These are phyloP conservation scores for Zarea fungicola DNA, from an alignment of 2,329 filamentous ascomycete species.

Conservation along the genomic window DNA sequence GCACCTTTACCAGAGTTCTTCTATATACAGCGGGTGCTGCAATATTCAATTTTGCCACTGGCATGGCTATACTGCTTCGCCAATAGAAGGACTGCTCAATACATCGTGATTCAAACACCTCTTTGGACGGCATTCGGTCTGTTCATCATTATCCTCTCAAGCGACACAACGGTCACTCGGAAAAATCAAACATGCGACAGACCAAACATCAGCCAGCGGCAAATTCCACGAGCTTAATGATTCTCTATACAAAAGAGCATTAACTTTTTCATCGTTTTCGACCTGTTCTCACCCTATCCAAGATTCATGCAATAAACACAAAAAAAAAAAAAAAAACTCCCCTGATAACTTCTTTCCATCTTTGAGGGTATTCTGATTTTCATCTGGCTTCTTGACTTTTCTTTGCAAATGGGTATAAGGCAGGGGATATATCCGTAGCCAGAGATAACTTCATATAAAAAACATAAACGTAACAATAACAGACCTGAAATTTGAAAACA, in stretches of 20 bases:
- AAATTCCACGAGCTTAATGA: neutral
- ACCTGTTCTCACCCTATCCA: neutral
- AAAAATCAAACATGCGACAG: neutral
- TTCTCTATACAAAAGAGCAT: neutral
- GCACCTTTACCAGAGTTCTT: too few species aligned
- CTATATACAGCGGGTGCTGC: neutral
- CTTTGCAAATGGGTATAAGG: slow-evolving; percentile 15
- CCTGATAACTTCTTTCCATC: slow-evolving; percentile 9
- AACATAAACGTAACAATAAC: slow-evolving; percentile 8
- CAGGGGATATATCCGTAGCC: slow-evolving; percentile 10
- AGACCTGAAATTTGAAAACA: slow-evolving; percentile 7
- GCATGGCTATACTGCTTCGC: neutral
- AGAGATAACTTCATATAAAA: slow-evolving; percentile 9
- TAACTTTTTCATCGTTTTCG: slow-evolving; percentile 2
- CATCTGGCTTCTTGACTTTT: slow-evolving; percentile 10
- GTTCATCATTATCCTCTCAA: neutral
- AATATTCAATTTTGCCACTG: neutral
- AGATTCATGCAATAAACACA: neutral
- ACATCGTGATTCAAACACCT: neutral
- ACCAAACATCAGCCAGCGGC: neutral
- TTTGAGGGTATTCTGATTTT: slow-evolving; percentile 13
- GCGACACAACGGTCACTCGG: neutral
- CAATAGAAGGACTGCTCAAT: neutral
- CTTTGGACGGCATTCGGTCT: neutral
- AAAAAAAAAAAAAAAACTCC: slow-evolving; percentile 7